Evolutionary conservation across 768 basidiomycete species (phyloP).

Genomic region (Tephrocybe sp.): DNA sequence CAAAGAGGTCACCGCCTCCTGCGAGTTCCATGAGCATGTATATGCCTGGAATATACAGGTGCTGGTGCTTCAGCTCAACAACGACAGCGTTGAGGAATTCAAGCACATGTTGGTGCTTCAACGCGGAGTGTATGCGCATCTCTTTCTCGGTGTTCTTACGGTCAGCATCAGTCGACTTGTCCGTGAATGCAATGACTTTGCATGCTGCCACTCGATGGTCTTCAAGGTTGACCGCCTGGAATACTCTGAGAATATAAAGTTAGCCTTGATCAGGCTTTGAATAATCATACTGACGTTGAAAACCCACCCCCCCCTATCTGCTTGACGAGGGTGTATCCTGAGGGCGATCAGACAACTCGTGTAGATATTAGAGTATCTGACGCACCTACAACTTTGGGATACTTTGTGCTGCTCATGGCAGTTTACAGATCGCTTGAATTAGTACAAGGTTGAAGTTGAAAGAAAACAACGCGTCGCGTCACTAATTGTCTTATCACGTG

Average conservation of each 20-base stretch:
- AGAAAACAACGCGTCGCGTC: conserved; percentile 3
- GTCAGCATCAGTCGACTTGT: conserved; percentile 61
- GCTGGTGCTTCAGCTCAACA: conserved; percentile 61
- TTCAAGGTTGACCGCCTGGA: conserved; percentile 70
- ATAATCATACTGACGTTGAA: conserved; percentile 57
- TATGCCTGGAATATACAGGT: conserved; percentile 71
- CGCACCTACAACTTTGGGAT: conserved; percentile 43
- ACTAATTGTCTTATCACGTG: conserved; percentile 3
- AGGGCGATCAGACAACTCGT: not conserved
- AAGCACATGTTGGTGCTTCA: conserved; percentile 81
- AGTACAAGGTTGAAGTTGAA: not conserved
- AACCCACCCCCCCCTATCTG: conserved; percentile 89
- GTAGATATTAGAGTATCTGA: not conserved
- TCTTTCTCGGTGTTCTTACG: conserved; percentile 89
- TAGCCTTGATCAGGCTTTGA: not conserved
- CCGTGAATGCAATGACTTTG: conserved; percentile 73
- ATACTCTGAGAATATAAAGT: conserved; percentile 57
- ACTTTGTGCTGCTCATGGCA: conserved; percentile 23
- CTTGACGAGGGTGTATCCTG: conserved; percentile 71
- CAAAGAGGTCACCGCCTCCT: conserved; percentile 93
- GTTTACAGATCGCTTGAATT: not conserved
- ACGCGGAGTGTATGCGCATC: conserved; percentile 80
- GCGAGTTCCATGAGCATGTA: conserved; percentile 95
- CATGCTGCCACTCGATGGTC: conserved; percentile 79
- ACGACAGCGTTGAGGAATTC: conserved; percentile 80